Conservation (phyloP, 2,329 filamentous ascomycete species). For the Reticulascus tulasneorum region DNA sequence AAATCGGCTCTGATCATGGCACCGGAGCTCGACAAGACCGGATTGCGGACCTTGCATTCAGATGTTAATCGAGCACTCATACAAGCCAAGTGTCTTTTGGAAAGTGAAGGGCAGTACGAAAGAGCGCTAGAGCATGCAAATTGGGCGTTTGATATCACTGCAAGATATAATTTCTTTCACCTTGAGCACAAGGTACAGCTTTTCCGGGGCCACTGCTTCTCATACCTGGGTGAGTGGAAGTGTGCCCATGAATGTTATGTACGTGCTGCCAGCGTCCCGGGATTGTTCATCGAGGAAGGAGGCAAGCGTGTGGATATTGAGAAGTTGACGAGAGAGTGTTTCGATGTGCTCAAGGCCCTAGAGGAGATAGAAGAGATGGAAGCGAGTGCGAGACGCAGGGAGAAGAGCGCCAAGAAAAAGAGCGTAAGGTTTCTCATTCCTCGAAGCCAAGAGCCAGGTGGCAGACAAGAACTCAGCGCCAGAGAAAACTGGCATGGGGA, state of each 20-base stretch:
- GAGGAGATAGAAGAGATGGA: neutral
- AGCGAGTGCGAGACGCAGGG: neutral
- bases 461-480: too few species aligned
- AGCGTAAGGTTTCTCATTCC: too few species aligned
- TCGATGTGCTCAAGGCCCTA: constrained; percentile 6
- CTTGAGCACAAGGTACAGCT: constrained; percentile 17
- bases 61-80: too few species aligned
- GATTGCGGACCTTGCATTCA: too few species aligned
- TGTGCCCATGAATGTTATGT: constrained; percentile 17
- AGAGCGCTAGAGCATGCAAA: constrained; percentile 17
- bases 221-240: constrained; percentile 17
- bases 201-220: constrained; percentile 19
- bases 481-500: too few species aligned
- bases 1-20: too few species aligned
- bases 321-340: constrained; percentile 8
- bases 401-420: neutral
- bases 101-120: too few species aligned
- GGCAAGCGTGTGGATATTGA: constrained; percentile 6
- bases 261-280: constrained; percentile 13
- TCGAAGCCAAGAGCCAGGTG: too few species aligned
- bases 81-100: too few species aligned
- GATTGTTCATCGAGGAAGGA: too few species aligned
- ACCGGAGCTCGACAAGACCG: too few species aligned
- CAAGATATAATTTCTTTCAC: constrained; percentile 9
- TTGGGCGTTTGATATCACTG: constrained; percentile 14